Base-by-base conservation (phyloP, 2,329 filamentous ascomycete genomes). In the Scopulariopsis brevicaulis region DNA sequence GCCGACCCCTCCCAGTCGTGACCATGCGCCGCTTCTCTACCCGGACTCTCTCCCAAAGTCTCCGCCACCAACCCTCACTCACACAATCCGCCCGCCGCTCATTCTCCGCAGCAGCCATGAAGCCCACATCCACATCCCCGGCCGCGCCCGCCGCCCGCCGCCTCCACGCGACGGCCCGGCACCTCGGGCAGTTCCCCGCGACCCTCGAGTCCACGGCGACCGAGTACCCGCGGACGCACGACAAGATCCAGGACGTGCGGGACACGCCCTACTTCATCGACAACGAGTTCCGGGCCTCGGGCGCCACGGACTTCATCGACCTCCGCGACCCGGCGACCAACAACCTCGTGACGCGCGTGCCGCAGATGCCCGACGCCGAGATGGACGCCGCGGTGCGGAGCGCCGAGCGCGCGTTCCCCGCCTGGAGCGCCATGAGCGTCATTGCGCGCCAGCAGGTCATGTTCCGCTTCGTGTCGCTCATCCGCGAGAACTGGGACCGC, bases 251-350 rank as follows among this genome's bases (percentile, higher is more conserved):
- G 64, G 72, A 81, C 60, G 84, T 87, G 43, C 73, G 80, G 65
- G 82, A 92, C 69, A 93, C 89, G 15, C 86, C 84, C 32, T 91
- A 88, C 76, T 94, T 94, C 70, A 69, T 94, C 64, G 82, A 94
- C 77, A 94, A 94, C 74, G 74, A 87, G 70, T 91, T 93, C 68
- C 74, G 85, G 58, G 73, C 79, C 55, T 92, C 88, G 20, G 73
- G 79, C 66, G 77, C 89, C 32, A 79, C 83, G 60, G 77, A 86
- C 73, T 90, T 85, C 78, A 90, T 93, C 69, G 87, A 91, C 66
- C 76, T 94, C 63, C 77, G 89, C 72, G 89, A 94, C 72, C 89
- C 89, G 22, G 89, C 89, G 54, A 93, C 89, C 65, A 93, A 92
- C 77, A 88, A 91, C 73, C 80, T 93, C 63, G 85, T 94, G 61